Base-by-base conservation (phyloP, 257 asterid genomes). In the Nicotiana attenuata region DNA sequence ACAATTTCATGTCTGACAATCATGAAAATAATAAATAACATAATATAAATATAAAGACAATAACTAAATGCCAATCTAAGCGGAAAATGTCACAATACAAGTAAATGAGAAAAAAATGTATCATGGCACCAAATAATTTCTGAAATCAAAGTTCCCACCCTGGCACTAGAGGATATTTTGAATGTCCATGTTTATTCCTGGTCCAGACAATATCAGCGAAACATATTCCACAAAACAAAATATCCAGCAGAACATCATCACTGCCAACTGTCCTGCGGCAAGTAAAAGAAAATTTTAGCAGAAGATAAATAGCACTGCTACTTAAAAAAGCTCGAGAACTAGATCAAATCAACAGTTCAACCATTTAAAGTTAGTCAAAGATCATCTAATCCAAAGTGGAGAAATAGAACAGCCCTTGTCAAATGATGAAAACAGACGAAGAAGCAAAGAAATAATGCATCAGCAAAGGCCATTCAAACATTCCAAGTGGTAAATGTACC, bases 141-240 rank as follows among this genome's bases (percentile, higher is more conserved):
- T 24, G 26, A 31, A 55, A 81, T n/a, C 41, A 13, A 41, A 22
- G 3, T 52, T 63, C 84, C 19, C 90, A 95, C 99, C 99, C 99
- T n/a, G 99, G 98, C 59, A 96, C 99, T 80, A 94, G 73, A 52
- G 99, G 99, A 81, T 94, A 96, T 47, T 91, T 94, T 0, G 99
- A 84, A 85, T 86, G 85, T 41, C 95, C 94, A 10, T 35, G 1
- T 82, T 53, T 60, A 84, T 88, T 96, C 84, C 94, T 92, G 47
- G 93, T 87, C 99, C 99, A 96, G 61, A 2, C 1, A 77, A 96
- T 94, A 88, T 96, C 99, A 69, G 98, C 99, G 82, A 79, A 91
- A 86, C 99, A 96, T 66, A 96, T 90, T 22, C 99, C 99, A 78
- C 99, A 96, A 84, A 87, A 89, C 14, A 84, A 16, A 29, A 96